Base-by-base conservation (phyloP, 2,329 filamentous ascomycete genomes). In the Penicillium italicum region DNA sequence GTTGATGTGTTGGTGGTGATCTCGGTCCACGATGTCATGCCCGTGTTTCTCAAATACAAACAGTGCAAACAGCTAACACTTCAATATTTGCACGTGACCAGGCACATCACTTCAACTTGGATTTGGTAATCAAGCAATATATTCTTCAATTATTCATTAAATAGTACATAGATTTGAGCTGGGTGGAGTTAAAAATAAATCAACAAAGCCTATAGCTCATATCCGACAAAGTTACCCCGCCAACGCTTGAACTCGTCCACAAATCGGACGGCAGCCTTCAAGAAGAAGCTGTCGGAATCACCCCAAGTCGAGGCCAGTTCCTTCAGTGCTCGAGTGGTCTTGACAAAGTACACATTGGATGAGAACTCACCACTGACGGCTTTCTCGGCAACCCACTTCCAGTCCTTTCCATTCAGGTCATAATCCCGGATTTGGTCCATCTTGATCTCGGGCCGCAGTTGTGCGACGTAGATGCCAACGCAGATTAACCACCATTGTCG, bases 401-500 rank as follows among this genome's bases (percentile, higher is more conserved):
- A 99, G 47, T 83, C 80, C 65, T 85, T 85, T 1, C 79, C 82
- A 37, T 82, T 80, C n/a, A 85, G 65, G 42, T 90, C 84, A 40
- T 80, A 79, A 0, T 79, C 70, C 5, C 80, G 78, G 55, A 94
- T 80, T 28, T 82, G 79, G 54, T 87, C 82, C n/a, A 83, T 76
- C 52, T 88, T 82, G 54, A 96, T 84, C 55, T 80, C 76, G 0
- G 92, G 94, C 20, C 93, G 82, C 26, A 88, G 76, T 66, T 90
- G 87, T 2, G 85, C 77, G 50, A 96, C 84, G 69, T 94, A 97
- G 11, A 92, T 82, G 0, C 85, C 83, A 40, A 97, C 72, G 0
- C 88, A 85, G 40, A 96, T 82, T 5, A 99, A 76, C 89, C 91
- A 96, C 91, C 94, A 97, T 71, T 96, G 86, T 37, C 89, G 81